Evolutionary conservation across 441 rosid genomes (phyloP).

Genomic region (Theobroma grandiflorum): DNA sequence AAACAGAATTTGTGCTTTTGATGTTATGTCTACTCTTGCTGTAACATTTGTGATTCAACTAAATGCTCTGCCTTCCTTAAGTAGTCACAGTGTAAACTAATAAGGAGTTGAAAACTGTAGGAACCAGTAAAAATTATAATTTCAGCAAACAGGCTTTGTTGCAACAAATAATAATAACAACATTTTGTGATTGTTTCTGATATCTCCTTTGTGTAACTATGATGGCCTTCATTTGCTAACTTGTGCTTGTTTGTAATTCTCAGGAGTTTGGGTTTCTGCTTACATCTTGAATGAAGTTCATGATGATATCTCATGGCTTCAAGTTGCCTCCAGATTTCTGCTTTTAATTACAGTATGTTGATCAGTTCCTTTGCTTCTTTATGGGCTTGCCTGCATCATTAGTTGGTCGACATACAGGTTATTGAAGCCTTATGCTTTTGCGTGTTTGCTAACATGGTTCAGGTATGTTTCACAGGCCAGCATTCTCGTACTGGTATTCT

Average conservation of each 20-base stretch:
- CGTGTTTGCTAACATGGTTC: slow-evolving; percentile 41
- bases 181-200: neutral
- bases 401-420: slow-evolving; percentile 19
- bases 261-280: slow-evolving; percentile 79
- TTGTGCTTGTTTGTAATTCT: slow-evolving; percentile 23
- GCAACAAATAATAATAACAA: neutral
- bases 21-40: neutral
- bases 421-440: slow-evolving; percentile 27
- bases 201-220: neutral
- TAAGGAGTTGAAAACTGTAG: neutral
- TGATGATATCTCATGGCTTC: slow-evolving; percentile 72
- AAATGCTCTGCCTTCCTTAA: neutral
- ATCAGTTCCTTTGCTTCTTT: slow-evolving; percentile 23
- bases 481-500: slow-evolving; percentile 71
- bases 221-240: slow-evolving; percentile 25
- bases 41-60: neutral
- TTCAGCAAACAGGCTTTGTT: neutral
- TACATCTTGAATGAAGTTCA: slow-evolving; percentile 74
- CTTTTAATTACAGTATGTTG: slow-evolving; percentile 71
- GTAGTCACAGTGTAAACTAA: neutral
- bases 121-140: neutral
- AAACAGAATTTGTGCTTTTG: neutral
- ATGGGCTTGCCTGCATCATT: slow-evolving; percentile 15
- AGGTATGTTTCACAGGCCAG: slow-evolving; percentile 62
- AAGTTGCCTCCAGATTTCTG: slow-evolving; percentile 79